Evolutionary conservation across 768 basidiomycete genomes (phyloP), one percentile per base, ranked within the genome.

Genomic region (Strobilomyces echinocephalus): DNA sequence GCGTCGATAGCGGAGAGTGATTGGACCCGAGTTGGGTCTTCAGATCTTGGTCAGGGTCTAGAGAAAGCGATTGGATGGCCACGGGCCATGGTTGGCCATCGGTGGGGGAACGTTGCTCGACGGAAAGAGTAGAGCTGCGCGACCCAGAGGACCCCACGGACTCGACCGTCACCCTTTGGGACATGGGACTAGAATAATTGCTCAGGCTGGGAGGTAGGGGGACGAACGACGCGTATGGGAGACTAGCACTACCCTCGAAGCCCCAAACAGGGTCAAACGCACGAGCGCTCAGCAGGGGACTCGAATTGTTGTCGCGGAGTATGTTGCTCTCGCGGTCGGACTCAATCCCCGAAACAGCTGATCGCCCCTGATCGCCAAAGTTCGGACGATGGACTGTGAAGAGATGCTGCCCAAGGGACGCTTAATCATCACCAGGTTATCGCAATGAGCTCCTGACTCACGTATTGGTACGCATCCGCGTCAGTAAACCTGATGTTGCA

Each of bases 401-500:
- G 39, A 69, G 60, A 44, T 69, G 68, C 68, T 69, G 46, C 14
- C 30, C 35, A 14, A 11, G 3, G 18, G 36, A 46, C 16, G 28
- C 16, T 12, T 15, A 42, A 47, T 54, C 20, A 61, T 46, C 28
- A 38, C 6, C 8, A 34, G 5, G 34, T 28, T 40, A 30, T 31
- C 21, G 21, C 15, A 35, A 24, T 45, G 41, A 49, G 48, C 2
- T 30, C 24, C 28, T 20, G 46, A 35, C 71, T 51, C 53, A 78
- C 78, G 45, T 71, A 59, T 54, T 71, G 64, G 53, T 73, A 69
- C 2, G 67, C 66, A 41, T 67, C 67, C 24, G 69, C 62, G 52
- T 76, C 73, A 42, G 65, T 56, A 52, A 78, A 79, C 30, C 77
- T 75, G 42, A 71, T 47, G n/a, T 65, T 60, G 48, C 79, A 81